Evolutionary conservation across 192 early-diverging fungal genomes (phyloP), one percentile per base, ranked within the genome.

Genomic region (Coemansia sp.): DNA sequence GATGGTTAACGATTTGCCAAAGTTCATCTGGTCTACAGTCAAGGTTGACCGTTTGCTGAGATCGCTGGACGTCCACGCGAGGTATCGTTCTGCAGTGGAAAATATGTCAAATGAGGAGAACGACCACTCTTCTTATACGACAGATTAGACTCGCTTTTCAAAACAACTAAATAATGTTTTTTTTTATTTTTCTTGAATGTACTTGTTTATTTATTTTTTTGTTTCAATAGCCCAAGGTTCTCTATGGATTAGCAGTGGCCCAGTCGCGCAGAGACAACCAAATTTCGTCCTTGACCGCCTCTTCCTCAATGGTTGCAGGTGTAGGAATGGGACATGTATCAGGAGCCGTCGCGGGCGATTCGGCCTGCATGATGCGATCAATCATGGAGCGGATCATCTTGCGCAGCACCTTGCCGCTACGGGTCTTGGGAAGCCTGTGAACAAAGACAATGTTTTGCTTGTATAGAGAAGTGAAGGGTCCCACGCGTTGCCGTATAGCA

Each of bases 21-120:
- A 98, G 76, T 89, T 99, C 63, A 93, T 95, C 43, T 95, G 96
- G 55, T 96, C 94, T 59, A 97, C 96, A 1, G 89, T 84, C 51
- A 79, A 66, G n/a, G 82, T 79, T 41, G 77, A 84, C 35, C 64
- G 82, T 28, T 63, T 84, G 20, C 51, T 83, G 60, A 56, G 75
- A 7, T 77, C 81, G 22, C 67, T 83, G 8, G 81, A 83, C 9
- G 81, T 83, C 11, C 81, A 83, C 61, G 73, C 81, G 20, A 34
- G 72, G 32, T 83, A 83, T 45, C 66, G 75, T 2, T 71, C 72
- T 11, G 68, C 68, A 11, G 72, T 72, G 11, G 75, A 73, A 5
- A 32, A 57, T 8, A 43, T 62, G 28, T 45, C 60, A 22, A 55
- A 55, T 11, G 53, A 55, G 5, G 53, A 17, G 6, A 52, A 66